Evolutionary conservation across 2,329 filamentous ascomycete species (phyloP), one percentile per base, ranked within the genome.

Genomic region (Beauveria medogensis): DNA sequence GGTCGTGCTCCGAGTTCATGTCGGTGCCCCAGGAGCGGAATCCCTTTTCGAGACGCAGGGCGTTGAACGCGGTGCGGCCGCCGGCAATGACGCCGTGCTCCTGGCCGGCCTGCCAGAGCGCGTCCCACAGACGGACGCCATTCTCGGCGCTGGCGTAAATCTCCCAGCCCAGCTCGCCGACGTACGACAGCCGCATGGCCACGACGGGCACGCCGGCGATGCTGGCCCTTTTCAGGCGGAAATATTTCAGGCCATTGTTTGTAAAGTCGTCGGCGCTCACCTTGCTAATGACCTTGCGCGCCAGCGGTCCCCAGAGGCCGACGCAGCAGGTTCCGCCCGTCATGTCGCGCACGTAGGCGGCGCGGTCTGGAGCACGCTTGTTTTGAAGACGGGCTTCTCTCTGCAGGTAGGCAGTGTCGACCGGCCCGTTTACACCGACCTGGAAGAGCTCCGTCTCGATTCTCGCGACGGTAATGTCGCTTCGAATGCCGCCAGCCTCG

Each of bases 161-260:
- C 67, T 87, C 84, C 82, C 83, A 87, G 1, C 85, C 84, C 0
- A 76, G 71, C 65, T 87, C 84, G 6, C 85, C 84, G 4, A 87
- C 81, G 55, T 82, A 84, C 0, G 84, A 87, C 43, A 84, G 75
- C 3, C 82, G 76, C 66, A 85, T 77, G 0, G 76, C 77, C 0
- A 75, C 80, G 3, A 85, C 82, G 0, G 85, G 84, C 16, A 87
- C 77, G 0, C 83, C 81, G 8, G 73, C 75, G 54, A 87, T 75
- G 60, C 69, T 75, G 0, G 76, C 75, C 20, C 71, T 73, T 71
- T 81, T 83, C 51, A 78, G 75, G 1, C 74, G 72, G 63, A 82
- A 78, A 59, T 82, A 80, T 0, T 78, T 77, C 0, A 86, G 71
- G 0, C 72, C 78, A 24, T 72, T 72, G 61, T 77, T 72, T 6